These are phyloP conservation scores for Raphanus raphanistrum DNA, from an alignment of 345 rosid species.

Conservation along the genomic window DNA sequence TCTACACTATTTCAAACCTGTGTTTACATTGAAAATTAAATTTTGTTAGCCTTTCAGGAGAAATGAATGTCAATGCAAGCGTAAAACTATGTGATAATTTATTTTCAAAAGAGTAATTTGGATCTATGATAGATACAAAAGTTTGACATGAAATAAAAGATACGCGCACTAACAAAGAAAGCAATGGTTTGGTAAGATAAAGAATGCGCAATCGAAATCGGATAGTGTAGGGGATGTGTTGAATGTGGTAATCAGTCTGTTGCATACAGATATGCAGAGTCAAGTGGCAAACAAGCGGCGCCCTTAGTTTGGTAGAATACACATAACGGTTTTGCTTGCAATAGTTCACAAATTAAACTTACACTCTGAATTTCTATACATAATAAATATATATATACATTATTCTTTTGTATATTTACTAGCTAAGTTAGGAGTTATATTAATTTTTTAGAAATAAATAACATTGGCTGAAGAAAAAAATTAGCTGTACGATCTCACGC, in stretches of 20 bases:
- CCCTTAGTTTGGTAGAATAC: constrained; percentile 14
- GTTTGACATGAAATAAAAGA: neutral
- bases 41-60: neutral
- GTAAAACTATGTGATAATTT: neutral
- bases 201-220: constrained; percentile 9
- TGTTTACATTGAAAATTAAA: neutral
- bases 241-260: constrained; percentile 4
- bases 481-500: neutral
- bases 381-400: no score
- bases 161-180: constrained; percentile 5
- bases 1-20: neutral
- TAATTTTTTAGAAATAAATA: neutral
- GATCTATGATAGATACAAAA: neutral
- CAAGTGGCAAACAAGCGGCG: constrained; percentile 31
- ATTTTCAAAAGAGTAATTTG: neutral
- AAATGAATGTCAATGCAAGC: neutral
- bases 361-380: neutral
- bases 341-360: neutral
- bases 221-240: neutral
- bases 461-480: neutral
- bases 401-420: neutral
- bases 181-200: constrained; percentile 6
- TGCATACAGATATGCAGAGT: neutral
- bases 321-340: constrained; percentile 15
- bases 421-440: neutral